Base-by-base conservation (phyloP, 1,284 basidiomycete genomes). In the Microbotryum violaceum region DNA sequence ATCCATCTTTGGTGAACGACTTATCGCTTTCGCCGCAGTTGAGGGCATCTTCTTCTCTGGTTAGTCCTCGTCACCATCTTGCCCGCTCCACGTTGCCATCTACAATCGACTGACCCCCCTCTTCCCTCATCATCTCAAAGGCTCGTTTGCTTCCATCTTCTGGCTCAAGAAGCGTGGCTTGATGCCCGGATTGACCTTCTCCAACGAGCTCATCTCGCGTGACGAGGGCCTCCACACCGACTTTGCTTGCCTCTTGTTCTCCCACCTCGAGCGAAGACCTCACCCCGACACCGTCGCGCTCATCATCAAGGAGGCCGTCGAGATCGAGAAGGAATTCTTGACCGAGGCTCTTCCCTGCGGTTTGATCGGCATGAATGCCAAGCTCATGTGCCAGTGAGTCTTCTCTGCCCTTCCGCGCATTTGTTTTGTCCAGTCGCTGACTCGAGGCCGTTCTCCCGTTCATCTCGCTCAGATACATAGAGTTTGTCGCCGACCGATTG, bases 141-240 rank as follows among this genome's bases (percentile, higher is more conserved):
- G 76, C 52, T 78, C 77, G 8, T 78, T 78, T 62, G 77, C 77
- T 6, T 75, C 75, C 25, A 78, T 78, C 70, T 78, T 78, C 62
- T 78, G 77, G 77, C 74, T 78, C 61, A 78, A 78, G 74, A 78
- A 78, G 74, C 72, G 77, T 8, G 77, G 77, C n/a, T 72, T 78
- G 49, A 78, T 78, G 77, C 77, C 76, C 37, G 77, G 76, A 14
- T 70, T 78, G 46, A 75, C 75, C 27, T 77, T 77, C 64, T 67
- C 67, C 20, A 78, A 78, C 71, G 77, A 78, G 70, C 74, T 78
- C 69, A 78, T 78, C 68, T 76, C 74, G 8, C 73, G 77, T 48
- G 77, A 78, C 70, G 77, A 78, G 67, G 77, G 77, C 37, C 70
- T 78, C 0, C 77, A 78, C 70, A 78, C 77, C 71, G 75, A 78